Base-by-base conservation (phyloP, 805 yeast species). In the Metschnikowia lachancei region DNA sequence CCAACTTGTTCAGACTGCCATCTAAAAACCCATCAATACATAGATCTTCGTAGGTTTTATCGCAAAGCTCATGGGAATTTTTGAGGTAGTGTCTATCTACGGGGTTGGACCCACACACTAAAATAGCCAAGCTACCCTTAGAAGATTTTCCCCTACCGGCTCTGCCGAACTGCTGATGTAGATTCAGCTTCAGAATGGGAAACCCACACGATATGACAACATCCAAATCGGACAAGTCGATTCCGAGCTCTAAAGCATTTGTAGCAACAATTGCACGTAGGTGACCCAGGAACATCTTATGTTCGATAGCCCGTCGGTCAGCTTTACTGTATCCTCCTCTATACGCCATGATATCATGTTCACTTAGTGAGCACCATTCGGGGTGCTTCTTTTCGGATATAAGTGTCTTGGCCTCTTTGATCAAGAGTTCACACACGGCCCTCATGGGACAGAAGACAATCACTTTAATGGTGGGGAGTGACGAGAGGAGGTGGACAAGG, bases 161-260 rank as follows among this genome's bases (percentile, higher is more conserved):
- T 59, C 99, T 76, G 31, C 99, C 99, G 70, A 94, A 85, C 60
- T 94, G 99, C 65, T 94, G 99, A 56, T 91, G 88, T 60, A 94
- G 79, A 51, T 89, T 89, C 41, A 95, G 83, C 49, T 90, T 75
- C 43, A 96, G 86, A 17, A 81, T 70, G 0, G 99, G 99, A 52
- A 94, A 94, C 0, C 98, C 98, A 59, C 95, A 88, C 69, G 90
- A 81, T 2, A 94, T 67, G 0, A 91, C 98, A 0, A 95, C 90
- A 64, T 94, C 99, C 39, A 94, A 70, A 12, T 85, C 87, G 41
- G 98, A 95, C 51, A 94, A 85, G 71, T 94, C 99, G 42, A 94
- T 87, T 49, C 99, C 99, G 39, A 94, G 75, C 60, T 94, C 99
- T 47, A 94, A 69, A 0, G 99, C 99, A 65, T 91, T 90, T 0